Evolutionary conservation across 176 grass and related monocot genomes (phyloP), one percentile per base, ranked within the genome.

Genomic region (Themeda triandra): DNA sequence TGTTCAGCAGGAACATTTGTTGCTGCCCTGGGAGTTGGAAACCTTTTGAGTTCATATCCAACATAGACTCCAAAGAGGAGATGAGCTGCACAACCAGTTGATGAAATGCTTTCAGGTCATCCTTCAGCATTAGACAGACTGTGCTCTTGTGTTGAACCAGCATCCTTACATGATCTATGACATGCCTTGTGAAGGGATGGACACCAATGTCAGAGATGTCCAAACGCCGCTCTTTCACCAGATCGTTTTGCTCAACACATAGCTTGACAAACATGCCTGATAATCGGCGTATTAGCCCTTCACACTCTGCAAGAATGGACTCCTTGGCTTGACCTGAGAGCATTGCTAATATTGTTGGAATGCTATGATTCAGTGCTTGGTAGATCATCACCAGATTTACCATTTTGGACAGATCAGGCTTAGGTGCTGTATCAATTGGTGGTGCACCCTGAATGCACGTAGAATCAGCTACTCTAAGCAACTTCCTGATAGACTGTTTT

Each of bases 121-220:
- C 64, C 13, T 81, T 81, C 15, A 81, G 44, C 10, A 82, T 82
- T 19, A 82, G 33, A 62, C 31, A 30, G 17, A 82, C 17, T 12
- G 24, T 82, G 36, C 41, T 60, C 36, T 62, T 62, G 4, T 62
- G 80, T 31, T 82, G 51, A 28, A 42, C 33, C 21, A 82, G 6
- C 48, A 62, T 31, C 14, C 35, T 23, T 11, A 62, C 30, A 42
- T 72, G 68, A 31, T 23, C 21, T 53, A 82, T 82, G 19, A 82
- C 23, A n/a, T 45, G n/a, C 68, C 10, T 59, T 30, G 80, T 32
- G 10, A 37, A 18, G 60, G 1, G 36, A 82, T 82, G 68, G 51
- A 73, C 80, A n/a, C 80, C 69, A 3, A 37, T 82, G 53, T 82
- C 13, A 45, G 68, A n/a, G 27, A 82, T 82, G 6, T 63, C 17